Evolutionary conservation across 768 basidiomycete genomes (phyloP).

Genomic region (Cytidiella melzeri): DNA sequence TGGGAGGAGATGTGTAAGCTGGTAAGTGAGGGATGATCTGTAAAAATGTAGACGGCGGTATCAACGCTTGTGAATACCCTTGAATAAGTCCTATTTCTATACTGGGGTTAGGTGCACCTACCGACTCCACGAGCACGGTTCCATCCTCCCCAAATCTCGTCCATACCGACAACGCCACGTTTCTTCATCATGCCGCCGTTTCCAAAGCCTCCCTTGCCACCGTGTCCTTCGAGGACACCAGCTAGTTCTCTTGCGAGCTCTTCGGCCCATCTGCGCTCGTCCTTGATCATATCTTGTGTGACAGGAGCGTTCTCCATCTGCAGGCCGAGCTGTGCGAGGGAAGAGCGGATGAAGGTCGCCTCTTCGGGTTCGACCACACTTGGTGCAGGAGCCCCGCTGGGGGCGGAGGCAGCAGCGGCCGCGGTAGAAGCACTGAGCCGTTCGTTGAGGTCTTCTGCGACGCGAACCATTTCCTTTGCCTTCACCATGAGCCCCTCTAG

Average conservation of each 20-base stretch:
- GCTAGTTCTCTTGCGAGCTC: slow-evolving; percentile 82
- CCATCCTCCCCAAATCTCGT: slow-evolving; percentile 96
- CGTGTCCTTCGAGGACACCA: slow-evolving; percentile 51
- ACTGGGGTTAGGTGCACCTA: slow-evolving; percentile 40
- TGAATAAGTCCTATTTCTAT: too few relatives aligned
- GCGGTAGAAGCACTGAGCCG: slow-evolving; percentile 51
- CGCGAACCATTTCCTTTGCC: slow-evolving; percentile 86
- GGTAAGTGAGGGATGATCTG: slow-evolving; percentile 66
- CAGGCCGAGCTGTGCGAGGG: slow-evolving; percentile 85
- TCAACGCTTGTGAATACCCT: slow-evolving; percentile 73
- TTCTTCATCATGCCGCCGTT: slow-evolving; percentile 64
- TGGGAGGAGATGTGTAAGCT: slow-evolving; percentile 56
- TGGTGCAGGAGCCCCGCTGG: slow-evolving; percentile 13
- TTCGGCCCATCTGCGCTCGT: slow-evolving; percentile 74
- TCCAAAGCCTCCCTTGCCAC: slow-evolving; percentile 19
- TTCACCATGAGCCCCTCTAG: slow-evolving; percentile 88
- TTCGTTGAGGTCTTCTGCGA: slow-evolving; percentile 85
- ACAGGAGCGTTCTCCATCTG: slow-evolving; percentile 74
- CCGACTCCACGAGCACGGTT: slow-evolving; percentile 90
- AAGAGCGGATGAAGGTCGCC: slow-evolving; percentile 81
- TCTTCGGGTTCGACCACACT: slow-evolving; percentile 63
- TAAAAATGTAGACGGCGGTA: slow-evolving; percentile 85
- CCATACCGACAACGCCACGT: slow-evolving; percentile 78
- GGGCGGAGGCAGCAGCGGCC: slow-evolving; percentile 12
- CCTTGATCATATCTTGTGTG: slow-evolving; percentile 82